Percentiles rank a stretch among this genome's conserved stretches.
Evolutionary conservation across 2,329 filamentous ascomycete genomes (phyloP).

Genomic region (Sordariomycetes sp.): DNA sequence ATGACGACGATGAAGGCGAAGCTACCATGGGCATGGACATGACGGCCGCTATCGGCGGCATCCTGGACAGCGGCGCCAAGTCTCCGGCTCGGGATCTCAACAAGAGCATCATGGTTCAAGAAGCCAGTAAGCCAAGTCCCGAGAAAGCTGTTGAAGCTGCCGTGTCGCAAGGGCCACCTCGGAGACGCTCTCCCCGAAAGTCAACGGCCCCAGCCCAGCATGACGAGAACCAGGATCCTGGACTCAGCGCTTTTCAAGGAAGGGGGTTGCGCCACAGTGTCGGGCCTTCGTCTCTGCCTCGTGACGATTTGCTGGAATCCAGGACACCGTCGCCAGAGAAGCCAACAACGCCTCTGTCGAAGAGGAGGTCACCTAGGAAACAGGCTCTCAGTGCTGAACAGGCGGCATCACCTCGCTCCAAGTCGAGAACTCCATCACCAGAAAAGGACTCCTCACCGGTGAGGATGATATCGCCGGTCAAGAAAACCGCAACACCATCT

Average conservation of each 20-base stretch:
- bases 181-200: conserved; percentile 12
- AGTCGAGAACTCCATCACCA: conserved; percentile 2
- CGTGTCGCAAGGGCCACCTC: conserved; percentile 12
- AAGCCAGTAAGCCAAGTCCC: conserved; percentile 37
- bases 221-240: conserved; percentile 39
- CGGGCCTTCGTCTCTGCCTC: too few relatives aligned
- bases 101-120: conserved; percentile 50
- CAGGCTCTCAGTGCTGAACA: background rate
- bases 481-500: conserved; percentile 6
- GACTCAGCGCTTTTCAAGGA: conserved; percentile 41
- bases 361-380: background rate
- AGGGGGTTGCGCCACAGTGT: conserved; percentile 40
- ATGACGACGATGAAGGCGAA: too few relatives aligned
- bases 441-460: background rate
- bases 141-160: conserved; percentile 23
- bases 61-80: conserved; percentile 34
- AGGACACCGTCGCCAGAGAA: conserved; percentile 14
- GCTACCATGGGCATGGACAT: conserved; percentile 58
- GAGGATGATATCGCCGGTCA: too few relatives aligned
- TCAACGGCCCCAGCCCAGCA: conserved; percentile 3
- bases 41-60: conserved; percentile 54
- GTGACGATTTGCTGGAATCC: too few relatives aligned
- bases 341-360: conserved; percentile 3
- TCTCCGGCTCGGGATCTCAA: conserved; percentile 24
- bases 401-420: conserved; percentile 1